Conservation (phyloP, 371 early-diverging fungal species). For the Mycotypha africana region DNA sequence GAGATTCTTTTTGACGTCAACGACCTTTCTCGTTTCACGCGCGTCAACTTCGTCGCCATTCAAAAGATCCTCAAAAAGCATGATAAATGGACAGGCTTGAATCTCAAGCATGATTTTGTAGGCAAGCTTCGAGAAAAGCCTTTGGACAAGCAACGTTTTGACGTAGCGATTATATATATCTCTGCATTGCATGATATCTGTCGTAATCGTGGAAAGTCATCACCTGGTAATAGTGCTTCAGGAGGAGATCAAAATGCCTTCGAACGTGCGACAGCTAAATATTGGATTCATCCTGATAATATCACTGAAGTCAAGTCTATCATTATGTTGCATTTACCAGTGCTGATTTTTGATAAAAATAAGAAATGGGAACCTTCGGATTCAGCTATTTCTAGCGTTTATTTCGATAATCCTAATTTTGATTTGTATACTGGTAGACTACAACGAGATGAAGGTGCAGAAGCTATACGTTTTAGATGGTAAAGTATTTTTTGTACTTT, state of each 20-base stretch:
- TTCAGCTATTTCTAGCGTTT: constrained; percentile 88
- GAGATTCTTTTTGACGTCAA: constrained; percentile 73
- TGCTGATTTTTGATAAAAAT: constrained; percentile 78
- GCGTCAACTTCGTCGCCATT: constrained; percentile 91
- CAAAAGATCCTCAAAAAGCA: constrained; percentile 93
- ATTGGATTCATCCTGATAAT: constrained; percentile 97
- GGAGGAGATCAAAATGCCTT: constrained; percentile 65
- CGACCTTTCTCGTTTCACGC: constrained; percentile 81
- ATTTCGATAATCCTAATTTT: constrained; percentile 89
- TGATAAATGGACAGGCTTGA: constrained; percentile 47
- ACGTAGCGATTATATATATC: constrained; percentile 76
- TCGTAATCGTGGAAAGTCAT: constrained; percentile 58
- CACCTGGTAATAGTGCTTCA: constrained; percentile 25
- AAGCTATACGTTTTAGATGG: constrained; percentile 82
- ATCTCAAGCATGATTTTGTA: constrained; percentile 5
- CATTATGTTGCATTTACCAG: constrained; percentile 89
- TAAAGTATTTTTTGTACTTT: constrained; percentile 21
- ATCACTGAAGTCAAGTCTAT: constrained; percentile 86
- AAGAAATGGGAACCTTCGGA: constrained; percentile 54
- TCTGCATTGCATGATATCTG: constrained; percentile 82
- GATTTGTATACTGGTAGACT: constrained; percentile 86
- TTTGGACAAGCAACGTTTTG: constrained; percentile 43
- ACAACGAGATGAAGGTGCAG: constrained; percentile 82
- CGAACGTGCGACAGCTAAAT: constrained; percentile 83
- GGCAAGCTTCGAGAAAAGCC: constrained; percentile 4